Conservation (phyloP, 768 basidiomycete species). For the Podaxis carcinomalis region DNA sequence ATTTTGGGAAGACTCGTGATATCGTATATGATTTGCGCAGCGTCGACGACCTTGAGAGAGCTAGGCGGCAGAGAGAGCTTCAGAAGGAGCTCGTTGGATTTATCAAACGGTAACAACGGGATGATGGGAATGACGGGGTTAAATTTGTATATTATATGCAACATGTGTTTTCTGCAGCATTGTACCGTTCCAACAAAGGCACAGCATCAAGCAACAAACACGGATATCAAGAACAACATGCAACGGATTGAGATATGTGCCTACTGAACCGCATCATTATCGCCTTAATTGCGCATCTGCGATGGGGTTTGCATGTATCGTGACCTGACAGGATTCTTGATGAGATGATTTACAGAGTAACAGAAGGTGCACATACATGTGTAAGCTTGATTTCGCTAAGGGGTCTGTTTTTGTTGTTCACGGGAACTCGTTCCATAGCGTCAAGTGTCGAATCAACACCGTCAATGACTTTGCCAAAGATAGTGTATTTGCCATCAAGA, state of each 20-base stretch:
- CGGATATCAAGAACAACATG: not conserved
- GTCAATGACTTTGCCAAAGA: constrained; percentile 98
- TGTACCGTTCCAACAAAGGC: not conserved
- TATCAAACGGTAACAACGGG: constrained; percentile 56
- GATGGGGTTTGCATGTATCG: constrained; percentile 93
- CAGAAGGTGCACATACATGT: constrained; percentile 47
- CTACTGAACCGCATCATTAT: constrained; percentile 21
- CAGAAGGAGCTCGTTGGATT: constrained; percentile 90
- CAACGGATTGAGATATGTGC: not conserved
- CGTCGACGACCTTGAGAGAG: constrained; percentile 79
- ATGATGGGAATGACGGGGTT: not conserved
- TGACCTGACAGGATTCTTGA: constrained; percentile 43
- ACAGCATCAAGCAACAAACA: not conserved
- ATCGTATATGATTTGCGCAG: constrained; percentile 91
- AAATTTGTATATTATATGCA: not conserved
- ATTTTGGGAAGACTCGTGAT: constrained; percentile 96
- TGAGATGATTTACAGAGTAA: constrained; percentile 8
- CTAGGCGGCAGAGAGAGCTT: constrained; percentile 74
- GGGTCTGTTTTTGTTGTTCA: constrained; percentile 88
- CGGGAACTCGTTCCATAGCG: constrained; percentile 88
- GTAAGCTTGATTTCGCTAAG: constrained; percentile 79
- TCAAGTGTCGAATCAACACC: constrained; percentile 93
- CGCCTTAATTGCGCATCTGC: constrained; percentile 64
- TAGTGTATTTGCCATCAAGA: constrained; percentile 91
- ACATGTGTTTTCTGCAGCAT: not conserved